A percentile compares a stretch with the other conserved stretches of the same genome.
Conservation (phyloP, 305 asterid species). For the Salvia sclarea region DNA sequence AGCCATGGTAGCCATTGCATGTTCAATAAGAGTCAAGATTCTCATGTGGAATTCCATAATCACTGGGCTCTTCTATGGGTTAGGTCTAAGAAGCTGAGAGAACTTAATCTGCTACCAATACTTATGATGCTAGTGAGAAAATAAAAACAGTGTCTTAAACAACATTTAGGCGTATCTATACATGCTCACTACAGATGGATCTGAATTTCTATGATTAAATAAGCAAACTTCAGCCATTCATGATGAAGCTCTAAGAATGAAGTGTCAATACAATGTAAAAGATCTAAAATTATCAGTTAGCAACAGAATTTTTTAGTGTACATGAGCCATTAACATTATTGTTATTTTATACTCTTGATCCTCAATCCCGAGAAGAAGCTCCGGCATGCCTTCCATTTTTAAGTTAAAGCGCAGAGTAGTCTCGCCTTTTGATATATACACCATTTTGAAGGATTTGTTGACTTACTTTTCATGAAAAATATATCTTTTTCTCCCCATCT, state of each 20-base stretch:
- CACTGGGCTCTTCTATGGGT: background rate
- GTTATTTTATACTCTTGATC: too few relatives aligned
- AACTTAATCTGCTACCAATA: constrained; percentile 4
- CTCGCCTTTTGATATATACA: too few relatives aligned
- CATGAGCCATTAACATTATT: background rate
- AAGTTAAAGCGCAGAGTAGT: too few relatives aligned
- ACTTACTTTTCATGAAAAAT: background rate
- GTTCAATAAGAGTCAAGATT: background rate
- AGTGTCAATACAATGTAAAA: background rate
- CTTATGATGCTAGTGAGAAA: too few relatives aligned
- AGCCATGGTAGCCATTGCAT: background rate
- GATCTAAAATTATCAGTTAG: background rate
- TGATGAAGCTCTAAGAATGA: background rate
- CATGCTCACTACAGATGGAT: background rate
- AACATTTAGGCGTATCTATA: background rate
- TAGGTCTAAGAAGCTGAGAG: background rate
- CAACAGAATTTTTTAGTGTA: background rate
- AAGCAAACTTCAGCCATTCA: background rate
- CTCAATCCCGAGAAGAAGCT: too few relatives aligned
- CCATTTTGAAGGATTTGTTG: constrained; percentile 2
- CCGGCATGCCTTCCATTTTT: too few relatives aligned
- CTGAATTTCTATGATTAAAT: background rate
- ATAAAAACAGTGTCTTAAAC: background rate
- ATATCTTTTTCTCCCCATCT: background rate
- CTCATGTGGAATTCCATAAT: constrained; percentile 7